phyloP scores from a whole-genome alignment of 139 green algal species.

The Chlorella sp. region DNA sequence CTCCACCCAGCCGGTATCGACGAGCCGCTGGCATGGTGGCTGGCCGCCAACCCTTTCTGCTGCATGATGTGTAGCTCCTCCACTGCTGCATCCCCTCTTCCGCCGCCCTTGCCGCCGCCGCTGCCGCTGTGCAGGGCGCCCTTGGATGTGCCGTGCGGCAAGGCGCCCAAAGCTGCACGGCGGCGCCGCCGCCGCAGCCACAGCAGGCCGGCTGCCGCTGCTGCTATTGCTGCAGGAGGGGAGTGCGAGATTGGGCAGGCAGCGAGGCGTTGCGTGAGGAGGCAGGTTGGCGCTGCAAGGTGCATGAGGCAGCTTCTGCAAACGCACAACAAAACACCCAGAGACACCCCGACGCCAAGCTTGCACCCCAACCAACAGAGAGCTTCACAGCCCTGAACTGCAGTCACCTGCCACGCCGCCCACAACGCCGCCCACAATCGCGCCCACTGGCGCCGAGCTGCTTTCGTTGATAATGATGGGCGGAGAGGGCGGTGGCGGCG shows the following conservation, averaged over 20 bases:
- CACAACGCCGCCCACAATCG: not conserved
- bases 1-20: not conserved
- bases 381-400: no score
- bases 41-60: not conserved
- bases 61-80: not conserved
- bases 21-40: not conserved
- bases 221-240: not conserved
- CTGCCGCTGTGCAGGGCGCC: no score
- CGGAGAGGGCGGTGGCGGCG: not conserved
- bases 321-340: no score
- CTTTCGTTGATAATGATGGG: not conserved
- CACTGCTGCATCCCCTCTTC: no score
- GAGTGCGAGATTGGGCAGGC: not conserved
- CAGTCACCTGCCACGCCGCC: not conserved
- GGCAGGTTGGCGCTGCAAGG: no score
- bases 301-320: no score
- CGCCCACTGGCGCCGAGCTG: not conserved
- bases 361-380: no score
- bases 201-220: not conserved
- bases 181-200: not conserved
- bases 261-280: no score
- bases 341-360: no score
- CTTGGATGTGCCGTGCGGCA: not conserved
- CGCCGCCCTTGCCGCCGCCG: not conserved
- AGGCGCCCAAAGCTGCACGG: not conserved